Base-by-base conservation (phyloP, 495 filamentous ascomycete genomes). In the Neurospora sp. region DNA sequence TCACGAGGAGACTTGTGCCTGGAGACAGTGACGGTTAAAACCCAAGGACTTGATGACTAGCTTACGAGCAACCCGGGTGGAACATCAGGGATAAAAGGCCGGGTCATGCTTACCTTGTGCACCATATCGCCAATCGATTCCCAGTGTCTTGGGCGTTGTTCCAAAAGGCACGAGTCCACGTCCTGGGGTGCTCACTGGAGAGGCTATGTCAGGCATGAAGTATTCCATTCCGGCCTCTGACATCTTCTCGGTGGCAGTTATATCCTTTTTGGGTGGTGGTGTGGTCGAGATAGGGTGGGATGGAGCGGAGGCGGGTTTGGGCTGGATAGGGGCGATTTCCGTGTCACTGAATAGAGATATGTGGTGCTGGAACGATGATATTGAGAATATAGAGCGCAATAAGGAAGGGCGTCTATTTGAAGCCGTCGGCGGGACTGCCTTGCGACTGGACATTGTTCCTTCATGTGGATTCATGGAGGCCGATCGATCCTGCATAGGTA, bases 71-170 rank as follows among this genome's bases (percentile, higher is more conserved):
- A 66, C 53, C 14, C 27, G 27, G 27, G 27, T 31, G 27, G 27
- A 31, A 31, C 27, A 31, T 31, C 27, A 31, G 27, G 27, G 27
- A 31, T 31, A 31, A 31, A 31, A 31, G 27, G 38, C 44, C 10
- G 18, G 22, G 61, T 69, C 18, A 11, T 72, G 68, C 76, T 40
- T 74, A 81, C 79, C 79, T 79, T 81, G 79, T 16, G 71, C 73
- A 1, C 77, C 79, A 74, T 80, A 79, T 41, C 70, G 75, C 79
- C 79, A 81, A 39, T 78, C 77, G 53, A 66, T 66, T 35, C 53
- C 53, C 27, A 18, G 14, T 16, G 53, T 66, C 53, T 66, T 66
- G 7, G 27, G 14, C 2, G 27, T 27, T 37, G 27, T 66, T 35
- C 14, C 8, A 14, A 66, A 35, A 4, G 53, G 53, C 27, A 66